Conservation (phyloP, 192 early-diverging fungal species). For the Coemansia asiatica region DNA sequence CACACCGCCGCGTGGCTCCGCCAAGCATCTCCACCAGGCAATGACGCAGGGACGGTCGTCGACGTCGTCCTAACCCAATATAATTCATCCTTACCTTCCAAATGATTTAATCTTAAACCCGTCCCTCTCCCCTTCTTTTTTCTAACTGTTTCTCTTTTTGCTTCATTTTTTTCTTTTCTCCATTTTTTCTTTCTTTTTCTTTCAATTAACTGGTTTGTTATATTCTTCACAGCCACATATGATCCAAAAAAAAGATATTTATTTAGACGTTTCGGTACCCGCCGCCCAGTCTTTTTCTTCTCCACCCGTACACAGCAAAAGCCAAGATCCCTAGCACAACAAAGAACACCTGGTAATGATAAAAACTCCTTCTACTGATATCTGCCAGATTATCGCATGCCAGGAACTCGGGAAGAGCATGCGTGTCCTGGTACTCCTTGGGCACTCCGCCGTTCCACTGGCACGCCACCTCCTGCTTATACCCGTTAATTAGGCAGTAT, state of each 20-base stretch:
- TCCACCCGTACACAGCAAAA: slow-evolving; percentile 40
- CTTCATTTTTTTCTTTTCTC: slow-evolving; percentile 3
- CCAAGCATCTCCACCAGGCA: slow-evolving; percentile 29
- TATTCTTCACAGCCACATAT: not conserved
- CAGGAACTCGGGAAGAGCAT: slow-evolving; percentile 24
- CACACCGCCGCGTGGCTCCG: slow-evolving; percentile 35
- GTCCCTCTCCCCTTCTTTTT: no score
- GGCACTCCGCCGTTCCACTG: slow-evolving; percentile 30
- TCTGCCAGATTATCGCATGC: slow-evolving; percentile 14
- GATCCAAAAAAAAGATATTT: not conserved
- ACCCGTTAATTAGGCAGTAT: slow-evolving; percentile 24
- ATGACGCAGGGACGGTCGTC: slow-evolving; percentile 18
- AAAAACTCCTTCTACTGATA: slow-evolving; percentile 18
- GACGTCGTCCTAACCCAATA: not conserved
- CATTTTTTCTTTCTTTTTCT: slow-evolving; percentile 3
- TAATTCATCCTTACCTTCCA: no score
- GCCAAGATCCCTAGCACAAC: slow-evolving; percentile 25
- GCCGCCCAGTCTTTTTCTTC: slow-evolving; percentile 19
- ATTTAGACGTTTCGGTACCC: not conserved
- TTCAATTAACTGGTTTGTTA: not conserved
- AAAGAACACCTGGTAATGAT: slow-evolving; percentile 35
- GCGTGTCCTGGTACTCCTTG: slow-evolving; percentile 32
- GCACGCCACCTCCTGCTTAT: slow-evolving; percentile 43
- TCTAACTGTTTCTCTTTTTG: not conserved
- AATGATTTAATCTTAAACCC: no score